phyloP scores from a whole-genome alignment of 495 filamentous ascomycete species.

The Podospora anserina region DNA sequence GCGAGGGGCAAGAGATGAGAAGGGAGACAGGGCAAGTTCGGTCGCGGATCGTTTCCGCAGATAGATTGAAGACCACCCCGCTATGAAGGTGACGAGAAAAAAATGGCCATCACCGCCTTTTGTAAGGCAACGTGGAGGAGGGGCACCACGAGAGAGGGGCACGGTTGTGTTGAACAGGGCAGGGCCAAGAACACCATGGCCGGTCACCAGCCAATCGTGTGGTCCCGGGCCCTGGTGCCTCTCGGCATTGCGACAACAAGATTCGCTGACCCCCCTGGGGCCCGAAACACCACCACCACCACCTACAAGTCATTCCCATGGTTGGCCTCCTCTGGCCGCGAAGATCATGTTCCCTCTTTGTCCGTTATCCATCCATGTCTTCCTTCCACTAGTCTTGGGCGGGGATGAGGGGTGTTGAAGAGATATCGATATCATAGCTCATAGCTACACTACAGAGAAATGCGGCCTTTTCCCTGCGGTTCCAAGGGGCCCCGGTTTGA shows the following conservation, averaged over 20 bases:
- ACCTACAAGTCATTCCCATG: conserved; percentile 1
- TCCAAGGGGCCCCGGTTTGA: not conserved
- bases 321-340: conserved; percentile 1
- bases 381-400: not conserved
- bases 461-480: not conserved
- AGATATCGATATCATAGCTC: too few species aligned
- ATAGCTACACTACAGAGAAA: not conserved
- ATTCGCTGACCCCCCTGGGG: conserved; percentile 5
- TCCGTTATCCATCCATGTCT: not conserved
- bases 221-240: not conserved
- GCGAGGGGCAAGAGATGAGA: not conserved
- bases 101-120: not conserved
- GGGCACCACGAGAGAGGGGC: not conserved
- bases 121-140: not conserved
- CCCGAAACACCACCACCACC: conserved; percentile 9
- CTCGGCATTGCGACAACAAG: not conserved
- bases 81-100: conserved; percentile 2
- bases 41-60: not conserved
- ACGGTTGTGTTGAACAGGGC: not conserved
- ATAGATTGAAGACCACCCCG: conserved; percentile 5
- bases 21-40: not conserved
- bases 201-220: not conserved
- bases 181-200: not conserved
- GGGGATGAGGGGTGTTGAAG: not conserved
- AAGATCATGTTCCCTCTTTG: not conserved